Evolutionary conservation across 2,329 filamentous ascomycete species (phyloP), one percentile per base, ranked within the genome.

Genomic region (Aschersonia sp.): DNA sequence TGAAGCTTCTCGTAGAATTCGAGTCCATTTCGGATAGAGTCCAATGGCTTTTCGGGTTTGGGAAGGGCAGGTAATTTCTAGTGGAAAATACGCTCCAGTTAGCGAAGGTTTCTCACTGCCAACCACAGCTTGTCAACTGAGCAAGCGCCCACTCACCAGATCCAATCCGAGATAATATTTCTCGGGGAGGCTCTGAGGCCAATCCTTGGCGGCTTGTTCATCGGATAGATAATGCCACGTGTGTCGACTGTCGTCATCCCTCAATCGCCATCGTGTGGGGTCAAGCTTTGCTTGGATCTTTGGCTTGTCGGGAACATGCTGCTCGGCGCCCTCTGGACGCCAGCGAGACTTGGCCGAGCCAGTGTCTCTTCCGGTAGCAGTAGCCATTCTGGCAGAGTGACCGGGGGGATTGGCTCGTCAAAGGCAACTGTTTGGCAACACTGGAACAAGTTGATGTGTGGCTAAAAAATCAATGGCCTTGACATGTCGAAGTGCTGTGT

Each of bases 201-300:
- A 96, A 49, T 77, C 68, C 56, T 84, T 71, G 5, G 74, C 66
- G 48, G 85, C 80, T 50, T 86, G 74, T 30, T 80, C 75, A 47
- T 92, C 83, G 7, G 78, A 77, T 3, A 98, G 70, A 61, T 97
- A 98, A 58, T 92, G 85, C 92, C 92, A 98, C 46, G 87, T 95
- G 58, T 96, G 89, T 48, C 85, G 76, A 45, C 92, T 91, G 46
- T 78, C 75, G 51, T 94, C 86, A 59, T 94, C 84, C 51, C 80
- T 76, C 61, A 97, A 68, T 52, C 92, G 78, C 92, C 92, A 98
- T 64, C 85, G 75, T 5, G 79, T 76, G 54, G 78, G 78, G 65
- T 98, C 91, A 4, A 89, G 96, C 59, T 76, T 79, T 40, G 72
- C 67, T 44, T 65, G 66, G 45, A 79, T 61, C 51, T 62, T 70